phyloP scores from a whole-genome alignment of 2,329 filamentous ascomycete genomes.

The Sporothrix schenckii region DNA sequence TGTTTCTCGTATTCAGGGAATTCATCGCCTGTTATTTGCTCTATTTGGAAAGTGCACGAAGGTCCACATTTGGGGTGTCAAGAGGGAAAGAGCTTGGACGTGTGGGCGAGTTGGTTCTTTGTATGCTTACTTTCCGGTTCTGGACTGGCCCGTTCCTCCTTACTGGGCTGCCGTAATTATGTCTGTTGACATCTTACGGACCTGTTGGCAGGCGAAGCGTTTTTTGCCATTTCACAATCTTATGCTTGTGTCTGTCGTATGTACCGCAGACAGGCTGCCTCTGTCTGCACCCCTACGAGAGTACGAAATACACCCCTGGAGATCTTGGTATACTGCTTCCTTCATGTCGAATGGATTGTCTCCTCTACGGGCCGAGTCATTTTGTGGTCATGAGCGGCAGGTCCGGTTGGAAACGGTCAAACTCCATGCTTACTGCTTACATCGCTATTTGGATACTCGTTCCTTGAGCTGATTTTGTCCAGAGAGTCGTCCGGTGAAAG shows the following conservation, averaged over 20 bases:
- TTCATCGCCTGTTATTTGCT: not conserved
- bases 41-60: constrained; percentile 4
- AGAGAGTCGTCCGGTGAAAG: too few species aligned
- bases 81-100: not conserved
- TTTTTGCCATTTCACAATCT: not conserved
- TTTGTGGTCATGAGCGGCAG: not conserved
- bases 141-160: not conserved
- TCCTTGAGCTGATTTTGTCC: not conserved
- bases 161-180: not conserved
- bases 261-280: not conserved
- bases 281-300: not conserved
- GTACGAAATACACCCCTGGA: too few species aligned
- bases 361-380: not conserved
- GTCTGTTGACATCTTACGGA: not conserved
- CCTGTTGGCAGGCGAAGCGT: not conserved
- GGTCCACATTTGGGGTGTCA: not conserved
- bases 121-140: not conserved
- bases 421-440: not conserved
- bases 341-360: not conserved
- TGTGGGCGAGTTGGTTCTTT: not conserved
- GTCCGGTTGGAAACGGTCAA: constrained; percentile 1
- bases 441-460: not conserved
- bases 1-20: constrained; percentile 24
- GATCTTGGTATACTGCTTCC: not conserved
- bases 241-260: not conserved